Evolutionary conservation across 352 stramenopile genomes (phyloP), one percentile per base, ranked within the genome.

Genomic region (Pythium plurisporium): DNA sequence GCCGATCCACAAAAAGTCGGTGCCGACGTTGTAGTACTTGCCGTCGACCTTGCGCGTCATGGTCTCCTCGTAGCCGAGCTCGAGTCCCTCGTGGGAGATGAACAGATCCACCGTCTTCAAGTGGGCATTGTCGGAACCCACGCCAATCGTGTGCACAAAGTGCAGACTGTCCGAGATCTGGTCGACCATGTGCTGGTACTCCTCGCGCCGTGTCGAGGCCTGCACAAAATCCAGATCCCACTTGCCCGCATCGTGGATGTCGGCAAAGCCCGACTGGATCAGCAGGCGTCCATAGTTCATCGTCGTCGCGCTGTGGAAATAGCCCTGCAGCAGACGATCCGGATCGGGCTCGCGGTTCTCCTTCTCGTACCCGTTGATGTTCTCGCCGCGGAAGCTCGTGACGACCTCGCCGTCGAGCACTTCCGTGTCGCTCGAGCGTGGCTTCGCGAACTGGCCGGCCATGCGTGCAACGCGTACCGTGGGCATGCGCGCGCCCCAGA

Each of bases 211-310:
- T 65, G 96, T 91, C n/a, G 95, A 89, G 34, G 94, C 82, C 65
- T 99, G 95, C 19, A 99, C 94, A 73, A 99, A 99, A 65, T 97
- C 96, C 51, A 99, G 79, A 69, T 99, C 97, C 97, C 97, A 99
- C 49, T 96, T 97, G 58, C 96, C 92, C 27, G 98, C 88, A 51
- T 96, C 81, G 67, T 95, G 91, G 60, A 99, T 98, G 70, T 99
- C 96, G 17, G 96, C 96, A 73, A 98, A 98, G 37, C 96, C 96
- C 58, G 95, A 96, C 44, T 85, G 90, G 26, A 97, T 85, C 50
- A 99, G 95, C 44, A 97, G 84, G 23, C 97, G 85, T 0, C 98
- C 80, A 74, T 99, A 98, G 77, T 99, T 99, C 19, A 99, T 77
- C 15, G 97, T 99, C 57, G 98, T 81, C 6, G 94, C 93, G 63